A percentile compares a stretch with the other conserved stretches of the same genome.
These are phyloP conservation scores for Nemania abortiva DNA, from an alignment of 2,329 filamentous ascomycete species.

Conservation along the genomic window DNA sequence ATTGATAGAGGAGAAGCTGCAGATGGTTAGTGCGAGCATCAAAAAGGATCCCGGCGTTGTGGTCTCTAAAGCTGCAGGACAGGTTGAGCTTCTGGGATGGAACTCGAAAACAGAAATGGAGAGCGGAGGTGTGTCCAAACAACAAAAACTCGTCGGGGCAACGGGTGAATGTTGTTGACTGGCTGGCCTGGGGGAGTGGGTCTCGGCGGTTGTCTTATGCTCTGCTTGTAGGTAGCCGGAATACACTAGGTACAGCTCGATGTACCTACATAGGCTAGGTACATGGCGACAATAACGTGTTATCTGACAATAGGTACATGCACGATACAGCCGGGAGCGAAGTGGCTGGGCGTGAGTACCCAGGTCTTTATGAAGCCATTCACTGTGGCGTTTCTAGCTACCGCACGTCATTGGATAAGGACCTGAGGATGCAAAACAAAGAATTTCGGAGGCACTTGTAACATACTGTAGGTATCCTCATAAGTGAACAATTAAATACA, in stretches of 20 bases:
- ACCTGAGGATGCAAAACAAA: too few relatives aligned
- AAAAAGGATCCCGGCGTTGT: slow-evolving; percentile 32
- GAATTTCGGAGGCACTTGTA: too few relatives aligned
- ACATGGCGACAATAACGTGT: background rate
- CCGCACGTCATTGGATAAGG: too few relatives aligned
- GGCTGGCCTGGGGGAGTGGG: slow-evolving; percentile 23
- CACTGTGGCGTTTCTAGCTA: too few relatives aligned
- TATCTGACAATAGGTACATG: background rate
- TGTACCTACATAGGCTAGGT: too few relatives aligned
- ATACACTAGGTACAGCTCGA: too few relatives aligned
- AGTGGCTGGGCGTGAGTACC: background rate
- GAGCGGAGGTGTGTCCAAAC: slow-evolving; percentile 46
- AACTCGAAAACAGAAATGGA: slow-evolving; percentile 43
- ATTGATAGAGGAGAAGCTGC: slow-evolving; percentile 27
- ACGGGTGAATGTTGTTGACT: slow-evolving; percentile 39
- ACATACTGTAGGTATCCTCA: too few relatives aligned
- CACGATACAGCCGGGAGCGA: too few relatives aligned
- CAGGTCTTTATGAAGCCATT: too few relatives aligned
- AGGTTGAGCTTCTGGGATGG: slow-evolving; percentile 39
- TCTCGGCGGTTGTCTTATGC: slow-evolving; percentile 2
- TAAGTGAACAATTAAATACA: too few relatives aligned
- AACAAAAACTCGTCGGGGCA: slow-evolving; percentile 52
- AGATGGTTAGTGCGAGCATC: slow-evolving; percentile 38
- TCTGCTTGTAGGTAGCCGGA: background rate
- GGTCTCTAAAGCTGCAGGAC: slow-evolving; percentile 35